Percentiles rank a stretch among this genome's conserved stretches.
These are phyloP conservation scores for Erysiphe neolycopersici DNA, from an alignment of 2,329 filamentous ascomycete genomes.

Conservation along the genomic window DNA sequence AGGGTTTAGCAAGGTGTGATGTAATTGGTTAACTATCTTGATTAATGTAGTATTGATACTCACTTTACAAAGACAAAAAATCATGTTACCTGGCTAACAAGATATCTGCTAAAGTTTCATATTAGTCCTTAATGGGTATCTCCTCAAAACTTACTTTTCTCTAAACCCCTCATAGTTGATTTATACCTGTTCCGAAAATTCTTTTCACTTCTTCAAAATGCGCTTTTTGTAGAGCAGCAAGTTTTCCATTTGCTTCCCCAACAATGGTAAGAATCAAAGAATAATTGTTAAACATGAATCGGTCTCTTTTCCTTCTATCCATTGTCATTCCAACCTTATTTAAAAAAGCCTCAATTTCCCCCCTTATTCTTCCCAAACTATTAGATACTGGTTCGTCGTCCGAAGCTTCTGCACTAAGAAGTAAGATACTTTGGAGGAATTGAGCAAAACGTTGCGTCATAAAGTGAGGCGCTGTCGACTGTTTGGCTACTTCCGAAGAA, in stretches of 20 bases:
- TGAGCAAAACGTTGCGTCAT: slow-evolving; percentile 91
- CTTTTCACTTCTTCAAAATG: slow-evolving; percentile 44
- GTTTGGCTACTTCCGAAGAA: slow-evolving; percentile 26
- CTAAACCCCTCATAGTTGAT: neutral
- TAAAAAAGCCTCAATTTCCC: slow-evolving; percentile 64
- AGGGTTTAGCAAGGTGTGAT: slow-evolving; percentile 5
- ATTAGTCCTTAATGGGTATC: neutral
- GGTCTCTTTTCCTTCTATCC: slow-evolving; percentile 55
- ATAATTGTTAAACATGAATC: slow-evolving; percentile 92
- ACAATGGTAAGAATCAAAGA: slow-evolving; percentile 86
- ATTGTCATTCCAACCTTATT: slow-evolving; percentile 50
- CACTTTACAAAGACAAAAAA: too few relatives aligned
- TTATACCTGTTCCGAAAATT: slow-evolving; percentile 22
- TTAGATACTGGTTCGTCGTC: slow-evolving; percentile 82
- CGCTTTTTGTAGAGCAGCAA: slow-evolving; percentile 46
- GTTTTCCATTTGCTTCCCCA: slow-evolving; percentile 44
- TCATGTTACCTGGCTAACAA: too few relatives aligned
- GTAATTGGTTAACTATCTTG: too few relatives aligned
- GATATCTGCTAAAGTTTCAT: neutral
- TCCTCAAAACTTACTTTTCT: neutral
- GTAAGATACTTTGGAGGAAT: slow-evolving; percentile 60
- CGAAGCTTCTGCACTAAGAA: slow-evolving; percentile 65
- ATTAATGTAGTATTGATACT: too few relatives aligned
- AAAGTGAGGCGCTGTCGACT: slow-evolving; percentile 65
- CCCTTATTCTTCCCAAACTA: slow-evolving; percentile 48